Evolutionary conservation across 2,329 filamentous ascomycete species (phyloP), one percentile per base, ranked within the genome.

Genomic region (Colletotrichum destructivum): DNA sequence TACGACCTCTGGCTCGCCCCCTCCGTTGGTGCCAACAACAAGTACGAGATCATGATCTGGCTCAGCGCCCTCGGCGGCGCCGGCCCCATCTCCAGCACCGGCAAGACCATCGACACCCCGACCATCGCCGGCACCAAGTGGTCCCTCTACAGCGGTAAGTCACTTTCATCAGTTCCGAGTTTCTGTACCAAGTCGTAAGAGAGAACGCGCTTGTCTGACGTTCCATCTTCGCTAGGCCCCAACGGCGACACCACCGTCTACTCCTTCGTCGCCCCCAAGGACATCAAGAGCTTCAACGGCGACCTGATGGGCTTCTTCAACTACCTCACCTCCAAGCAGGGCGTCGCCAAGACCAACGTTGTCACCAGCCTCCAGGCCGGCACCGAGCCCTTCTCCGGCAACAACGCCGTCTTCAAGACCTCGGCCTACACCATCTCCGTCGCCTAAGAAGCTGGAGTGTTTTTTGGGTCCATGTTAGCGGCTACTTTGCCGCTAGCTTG

Each of bases 201-300:
- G 4, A 11, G 5, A 26, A 3, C 23, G 11, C 8, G 35, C 9
- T 11, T 3, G 0, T 46, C 56, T 60, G 46, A 60, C 23, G 6
- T 4, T 12, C 3, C n/a, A 6, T 8, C 5, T 7, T 16, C 18
- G 4, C 15, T 11, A 60, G 90, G 90, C 38, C 81, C 80, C 23
- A 90, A 92, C 75, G 87, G 87, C 44, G 77, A 80, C 66, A 90
- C 84, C 77, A 88, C 84, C 12, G 90, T 92, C 21, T 92, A 86
- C 81, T 88, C 86, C 76, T 92, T 81, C 65, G 77, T 81, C 54
- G 78, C 76, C 40, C 62, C 74, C 11, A 82, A 78, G 44, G 76
- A 84, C 16, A 80, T 87, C 40, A 84, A 81, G 35, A 84, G 71
- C 78, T 92, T 89, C 81, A 84, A 79, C 55, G 89, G 85, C 46